Conservation (phyloP, 306 rosid species). For the Macrotyloma uniflorum region DNA sequence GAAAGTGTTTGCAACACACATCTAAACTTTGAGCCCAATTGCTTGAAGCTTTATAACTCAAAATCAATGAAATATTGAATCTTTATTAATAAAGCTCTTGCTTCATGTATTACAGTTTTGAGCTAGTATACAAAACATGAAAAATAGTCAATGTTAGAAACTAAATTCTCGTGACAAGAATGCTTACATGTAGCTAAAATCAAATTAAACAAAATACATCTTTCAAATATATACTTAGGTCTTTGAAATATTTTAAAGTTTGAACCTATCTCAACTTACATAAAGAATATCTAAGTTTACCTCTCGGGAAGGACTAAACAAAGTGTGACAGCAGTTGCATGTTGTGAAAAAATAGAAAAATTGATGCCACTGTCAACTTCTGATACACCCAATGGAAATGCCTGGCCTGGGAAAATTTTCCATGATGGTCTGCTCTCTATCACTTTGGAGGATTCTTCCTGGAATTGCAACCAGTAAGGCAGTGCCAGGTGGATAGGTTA, state of each 20-base stretch:
- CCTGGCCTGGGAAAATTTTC: constrained; percentile 74
- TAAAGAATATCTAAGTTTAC: constrained; percentile 48
- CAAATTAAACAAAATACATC: not conserved
- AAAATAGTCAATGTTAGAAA: constrained; percentile 7
- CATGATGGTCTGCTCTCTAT: constrained; percentile 48
- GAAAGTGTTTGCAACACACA: constrained; percentile 19
- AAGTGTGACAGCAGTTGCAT: constrained; percentile 85
- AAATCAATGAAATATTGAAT: constrained; percentile 16
- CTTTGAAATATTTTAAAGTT: not conserved
- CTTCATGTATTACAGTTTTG: not conserved
- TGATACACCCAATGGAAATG: constrained; percentile 85
- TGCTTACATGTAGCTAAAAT: constrained; percentile 6
- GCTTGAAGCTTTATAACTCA: constrained; percentile 1
- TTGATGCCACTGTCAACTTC: constrained; percentile 80
- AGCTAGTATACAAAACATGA: not conserved
- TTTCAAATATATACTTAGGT: not conserved
- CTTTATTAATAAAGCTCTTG: constrained; percentile 13
- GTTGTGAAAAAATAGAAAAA: constrained; percentile 89
- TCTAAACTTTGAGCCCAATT: constrained; percentile 7
- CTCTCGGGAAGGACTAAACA: constrained; percentile 66
- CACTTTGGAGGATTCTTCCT: constrained; percentile 66
- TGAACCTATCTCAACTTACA: not conserved
- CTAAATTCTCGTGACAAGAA: not conserved
- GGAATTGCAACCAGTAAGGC: constrained; percentile 40
- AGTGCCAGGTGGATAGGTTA: constrained; percentile 23